Base-by-base conservation (phyloP, 345 rosid genomes). In the Eucalyptus rudis region DNA sequence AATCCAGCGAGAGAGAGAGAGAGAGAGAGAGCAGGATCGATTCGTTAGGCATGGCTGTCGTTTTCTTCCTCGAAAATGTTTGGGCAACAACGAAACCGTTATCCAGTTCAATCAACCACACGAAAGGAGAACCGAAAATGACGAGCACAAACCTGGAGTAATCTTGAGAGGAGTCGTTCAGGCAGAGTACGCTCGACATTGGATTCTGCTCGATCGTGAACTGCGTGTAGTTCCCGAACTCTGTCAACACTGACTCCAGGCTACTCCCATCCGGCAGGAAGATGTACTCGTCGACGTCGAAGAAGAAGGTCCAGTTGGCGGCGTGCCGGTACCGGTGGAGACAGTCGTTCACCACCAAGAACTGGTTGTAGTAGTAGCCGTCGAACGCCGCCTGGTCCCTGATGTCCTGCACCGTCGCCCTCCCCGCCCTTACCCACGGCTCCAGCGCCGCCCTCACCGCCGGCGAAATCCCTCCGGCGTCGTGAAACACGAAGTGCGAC, bases 191-290 rank as follows among this genome's bases (percentile, higher is more conserved):
- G 90, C 93, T 95, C 87, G 97, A 95, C 98, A 95, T 97, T 6
- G 98, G 98, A 27, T 95, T 97, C 95, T 96, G 99, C 92, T 97
- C 97, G 90, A 96, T 97, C 7, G 99, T 97, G 91, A 97, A 97
- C 94, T 96, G 98, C 79, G 97, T 96, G 66, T 90, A 91, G 76
- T 79, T 93, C 0, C 96, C 95, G 88, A 97, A 95, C 80, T 91
- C 96, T 9, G 89, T 36, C 17, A 97, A 91, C 15, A 96, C 97
- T 10, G 97, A 93, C 87, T 95, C 92, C 40, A 97, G 90, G 40
- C 95, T 89, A 52, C 90, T 91, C 7, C 95, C 94, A 1, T 84
- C 86, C 0, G 99, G 98, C 88, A 97, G 90, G 90, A 95, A 95
- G 31, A 97, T 95, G 66, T 94, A 97, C 94, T 97, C 98, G 71